These are phyloP conservation scores for Lentinula edodes DNA, from an alignment of 768 basidiomycete species.

Conservation along the genomic window DNA sequence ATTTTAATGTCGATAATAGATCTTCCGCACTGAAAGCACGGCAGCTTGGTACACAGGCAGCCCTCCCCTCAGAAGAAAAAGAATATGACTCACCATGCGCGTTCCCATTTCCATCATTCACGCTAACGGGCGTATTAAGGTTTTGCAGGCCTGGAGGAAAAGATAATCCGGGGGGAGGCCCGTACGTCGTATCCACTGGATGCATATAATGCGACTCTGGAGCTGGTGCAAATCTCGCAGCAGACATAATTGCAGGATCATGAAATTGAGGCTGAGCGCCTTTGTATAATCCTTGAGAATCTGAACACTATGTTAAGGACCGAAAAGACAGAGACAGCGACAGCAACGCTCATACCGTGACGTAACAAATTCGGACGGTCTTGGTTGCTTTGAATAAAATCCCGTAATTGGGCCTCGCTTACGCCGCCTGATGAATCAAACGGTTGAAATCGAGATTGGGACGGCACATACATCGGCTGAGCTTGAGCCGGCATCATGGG, in stretches of 20 bases:
- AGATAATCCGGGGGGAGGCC: conserved; percentile 66
- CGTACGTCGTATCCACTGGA: conserved; percentile 34
- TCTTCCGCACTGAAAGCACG: conserved; percentile 89
- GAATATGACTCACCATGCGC: conserved; percentile 64
- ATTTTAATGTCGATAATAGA: conserved; percentile 58
- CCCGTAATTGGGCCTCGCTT: conserved; percentile 73
- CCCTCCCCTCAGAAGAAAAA: conserved; percentile 64
- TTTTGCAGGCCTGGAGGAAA: conserved; percentile 34
- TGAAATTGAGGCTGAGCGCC: conserved; percentile 42
- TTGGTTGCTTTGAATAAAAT: conserved; percentile 68
- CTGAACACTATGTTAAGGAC: conserved; percentile 25
- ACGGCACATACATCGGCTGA: conserved; percentile 30
- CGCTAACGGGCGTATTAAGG: conserved; percentile 19
- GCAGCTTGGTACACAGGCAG: conserved; percentile 82
- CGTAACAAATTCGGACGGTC: conserved; percentile 30
- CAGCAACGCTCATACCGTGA: conserved; percentile 30
- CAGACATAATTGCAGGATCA: conserved; percentile 81
- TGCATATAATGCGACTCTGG: conserved; percentile 23
- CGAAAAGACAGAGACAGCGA: conserved; percentile 15
- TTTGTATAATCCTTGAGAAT: conserved; percentile 27
- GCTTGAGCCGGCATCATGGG: conserved; percentile 41
- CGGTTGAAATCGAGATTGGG: conserved; percentile 46
- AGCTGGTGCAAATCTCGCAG: conserved; percentile 53
- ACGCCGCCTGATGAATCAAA: conserved; percentile 39
- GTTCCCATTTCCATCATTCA: conserved; percentile 30